phyloP scores from a whole-genome alignment of 768 basidiomycete species.

The Hygrocybe coccinea region DNA sequence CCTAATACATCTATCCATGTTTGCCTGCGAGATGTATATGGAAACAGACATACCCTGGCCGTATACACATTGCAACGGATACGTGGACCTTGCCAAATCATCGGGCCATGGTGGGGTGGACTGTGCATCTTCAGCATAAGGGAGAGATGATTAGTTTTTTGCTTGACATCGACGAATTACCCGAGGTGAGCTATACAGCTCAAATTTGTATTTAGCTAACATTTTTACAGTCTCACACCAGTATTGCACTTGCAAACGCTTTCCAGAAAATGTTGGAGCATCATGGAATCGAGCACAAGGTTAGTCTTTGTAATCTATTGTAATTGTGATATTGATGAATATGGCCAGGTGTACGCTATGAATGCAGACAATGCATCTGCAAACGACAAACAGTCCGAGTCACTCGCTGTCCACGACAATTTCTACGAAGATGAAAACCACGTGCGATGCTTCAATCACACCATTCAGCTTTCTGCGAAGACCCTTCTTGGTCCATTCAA shows the following conservation, averaged over 20 bases:
- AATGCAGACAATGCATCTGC: no score
- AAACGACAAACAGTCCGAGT: conserved; percentile 32
- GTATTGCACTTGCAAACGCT: conserved; percentile 29
- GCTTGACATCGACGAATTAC: conserved; percentile 37
- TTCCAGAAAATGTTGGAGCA: conserved; percentile 31
- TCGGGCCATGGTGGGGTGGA: conserved; percentile 7
- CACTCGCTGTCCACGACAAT: conserved; percentile 16
- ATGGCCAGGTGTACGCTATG: conserved; percentile 33
- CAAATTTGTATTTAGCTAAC: not conserved
- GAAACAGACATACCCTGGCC: conserved; percentile 22
- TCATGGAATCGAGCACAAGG: conserved; percentile 31
- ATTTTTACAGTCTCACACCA: conserved; percentile 27
- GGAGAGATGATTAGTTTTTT: conserved; percentile 24
- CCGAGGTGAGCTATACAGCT: conserved; percentile 13
- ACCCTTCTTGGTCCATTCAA: conserved; percentile 32
- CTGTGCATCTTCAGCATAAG: conserved; percentile 30
- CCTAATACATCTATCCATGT: not conserved
- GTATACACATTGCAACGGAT: conserved; percentile 24
- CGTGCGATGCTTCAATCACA: conserved; percentile 35
- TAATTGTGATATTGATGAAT: conserved; percentile 19
- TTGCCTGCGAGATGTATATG: not conserved
- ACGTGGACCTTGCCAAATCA: conserved; percentile 13
- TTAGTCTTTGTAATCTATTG: no score
- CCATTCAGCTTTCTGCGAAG: conserved; percentile 13
- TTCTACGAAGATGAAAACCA: conserved; percentile 24